A percentile compares a stretch with the other conserved stretches of the same genome.
Evolutionary conservation across 805 yeast genomes (phyloP).

Genomic region (Schizosaccharomyces pombe): DNA sequence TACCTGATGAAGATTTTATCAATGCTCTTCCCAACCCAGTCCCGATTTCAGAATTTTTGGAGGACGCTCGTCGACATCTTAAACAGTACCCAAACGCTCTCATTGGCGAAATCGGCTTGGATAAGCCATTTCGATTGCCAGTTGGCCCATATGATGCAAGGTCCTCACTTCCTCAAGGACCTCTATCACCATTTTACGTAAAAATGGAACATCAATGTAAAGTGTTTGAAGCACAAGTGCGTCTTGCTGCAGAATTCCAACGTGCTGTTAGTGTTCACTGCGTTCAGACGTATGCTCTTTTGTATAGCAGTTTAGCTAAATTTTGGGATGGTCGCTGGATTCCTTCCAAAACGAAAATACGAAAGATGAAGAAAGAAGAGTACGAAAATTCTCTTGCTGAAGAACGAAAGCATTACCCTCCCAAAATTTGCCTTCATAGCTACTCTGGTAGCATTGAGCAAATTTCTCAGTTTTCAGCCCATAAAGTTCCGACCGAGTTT

Average conservation of each 20-base stretch:
- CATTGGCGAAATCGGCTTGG: slow-evolving; percentile 84
- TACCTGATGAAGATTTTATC: slow-evolving; percentile 19
- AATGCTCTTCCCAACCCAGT: slow-evolving; percentile 39
- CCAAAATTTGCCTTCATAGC: slow-evolving; percentile 47
- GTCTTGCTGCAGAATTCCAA: slow-evolving; percentile 26
- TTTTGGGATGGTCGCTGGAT: slow-evolving; percentile 8
- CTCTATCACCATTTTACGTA: slow-evolving; percentile 28
- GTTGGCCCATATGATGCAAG: slow-evolving; percentile 7
- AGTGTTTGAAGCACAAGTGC: slow-evolving; percentile 29
- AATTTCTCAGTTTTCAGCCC: slow-evolving; percentile 25
- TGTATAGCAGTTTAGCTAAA: slow-evolving; percentile 23
- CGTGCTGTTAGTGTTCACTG: slow-evolving; percentile 58
- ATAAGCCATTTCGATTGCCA: slow-evolving; percentile 51
- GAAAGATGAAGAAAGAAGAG: background rate
- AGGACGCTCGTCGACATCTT: slow-evolving; percentile 17
- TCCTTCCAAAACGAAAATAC: slow-evolving; percentile 4
- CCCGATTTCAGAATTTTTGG: slow-evolving; percentile 18
- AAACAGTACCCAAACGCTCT: slow-evolving; percentile 18
- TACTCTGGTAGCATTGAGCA: slow-evolving; percentile 66
- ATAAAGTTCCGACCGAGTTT: slow-evolving; percentile 16
- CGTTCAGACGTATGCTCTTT: slow-evolving; percentile 50
- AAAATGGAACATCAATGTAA: slow-evolving; percentile 38
- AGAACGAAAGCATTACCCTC: slow-evolving; percentile 5
- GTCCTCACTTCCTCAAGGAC: background rate
- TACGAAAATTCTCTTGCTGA: slow-evolving; percentile 3